Evolutionary conservation across 257 asterid species (phyloP).

Genomic region (Eustoma russellianum): DNA sequence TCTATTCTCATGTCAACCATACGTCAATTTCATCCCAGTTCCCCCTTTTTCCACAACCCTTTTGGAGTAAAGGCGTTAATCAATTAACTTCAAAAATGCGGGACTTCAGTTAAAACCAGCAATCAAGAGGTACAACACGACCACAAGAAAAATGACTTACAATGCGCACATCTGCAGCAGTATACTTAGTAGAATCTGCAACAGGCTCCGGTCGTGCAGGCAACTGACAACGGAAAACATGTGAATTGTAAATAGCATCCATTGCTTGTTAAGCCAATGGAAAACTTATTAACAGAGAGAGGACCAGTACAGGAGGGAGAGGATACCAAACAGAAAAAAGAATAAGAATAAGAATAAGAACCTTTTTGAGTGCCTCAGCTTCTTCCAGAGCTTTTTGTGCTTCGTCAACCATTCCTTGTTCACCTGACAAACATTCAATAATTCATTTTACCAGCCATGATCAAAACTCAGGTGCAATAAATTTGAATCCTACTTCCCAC

Average conservation of each 20-base stretch:
- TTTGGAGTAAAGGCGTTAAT: too few species aligned
- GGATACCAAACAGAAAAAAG: neutral
- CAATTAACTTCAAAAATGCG: too few species aligned
- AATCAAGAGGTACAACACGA: too few species aligned
- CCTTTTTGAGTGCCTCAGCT: conserved; percentile 31
- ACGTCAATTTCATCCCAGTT: too few species aligned
- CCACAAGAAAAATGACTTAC: conserved; percentile 11
- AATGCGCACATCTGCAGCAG: conserved; percentile 24
- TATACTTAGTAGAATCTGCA: conserved; percentile 26
- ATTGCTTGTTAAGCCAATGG: neutral
- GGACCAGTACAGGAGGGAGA: too few species aligned
- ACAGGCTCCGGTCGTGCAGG: conserved; percentile 15
- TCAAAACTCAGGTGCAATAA: too few species aligned
- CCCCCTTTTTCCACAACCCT: too few species aligned
- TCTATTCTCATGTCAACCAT: too few species aligned
- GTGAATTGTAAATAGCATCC: neutral
- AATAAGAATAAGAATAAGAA: neutral
- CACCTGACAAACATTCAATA: conserved; percentile 30
- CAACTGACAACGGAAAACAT: conserved; percentile 4
- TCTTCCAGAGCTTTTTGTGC: conserved; percentile 28
- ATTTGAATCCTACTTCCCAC: too few species aligned
- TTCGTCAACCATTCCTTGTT: conserved; percentile 38
- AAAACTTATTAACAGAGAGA: too few species aligned
- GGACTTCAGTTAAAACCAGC: neutral
- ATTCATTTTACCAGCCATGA: neutral